Base-by-base conservation (phyloP, 1,284 basidiomycete species). In the Spongiforma sp. region DNA sequence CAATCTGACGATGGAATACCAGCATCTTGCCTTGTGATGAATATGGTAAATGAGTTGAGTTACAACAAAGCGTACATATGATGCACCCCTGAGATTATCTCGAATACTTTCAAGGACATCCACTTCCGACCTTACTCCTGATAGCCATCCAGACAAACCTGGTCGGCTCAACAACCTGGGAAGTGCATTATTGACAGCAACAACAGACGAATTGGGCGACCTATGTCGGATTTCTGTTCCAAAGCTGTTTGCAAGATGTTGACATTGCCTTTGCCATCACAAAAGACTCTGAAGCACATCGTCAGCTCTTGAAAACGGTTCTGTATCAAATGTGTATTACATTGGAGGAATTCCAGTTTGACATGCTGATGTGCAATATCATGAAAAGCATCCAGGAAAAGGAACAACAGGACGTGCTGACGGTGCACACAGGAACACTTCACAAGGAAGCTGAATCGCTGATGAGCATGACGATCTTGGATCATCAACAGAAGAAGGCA, bases 1-100 rank as follows among this genome's bases (percentile, higher is more conserved):
- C 95, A 68, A 99, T 98, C 78, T 98, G 89, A 62, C 93, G 90
- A 62, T 96, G 93, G 82, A 97, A 98, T 15, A 89, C 90, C 71
- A 96, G 94, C 0, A 97, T 99, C 80, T 98, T 99, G 79, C 96
- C 96, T n/a, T n/a, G n/a, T n/a, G n/a, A n/a, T n/a, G n/a, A n/a
- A n/a, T n/a, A n/a, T n/a, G n/a, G n/a, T n/a, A n/a, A n/a, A n/a
- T n/a, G n/a, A n/a, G n/a, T n/a, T n/a, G n/a, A n/a, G n/a, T n/a
- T n/a, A n/a, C n/a, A n/a, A n/a, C n/a, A n/a, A n/a, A n/a, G n/a
- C n/a, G n/a, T 59, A 60, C 17, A 39, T n/a, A 58, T 3, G 33
- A 66, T 75, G 33, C 50, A 91, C 95, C 95, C 82, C 95, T 97
- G 68, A 99, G 81, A 65, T 93, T 90, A 70, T 99, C 96, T 36